phyloP scores from a whole-genome alignment of 768 basidiomycete species.

The Russula abietina region DNA sequence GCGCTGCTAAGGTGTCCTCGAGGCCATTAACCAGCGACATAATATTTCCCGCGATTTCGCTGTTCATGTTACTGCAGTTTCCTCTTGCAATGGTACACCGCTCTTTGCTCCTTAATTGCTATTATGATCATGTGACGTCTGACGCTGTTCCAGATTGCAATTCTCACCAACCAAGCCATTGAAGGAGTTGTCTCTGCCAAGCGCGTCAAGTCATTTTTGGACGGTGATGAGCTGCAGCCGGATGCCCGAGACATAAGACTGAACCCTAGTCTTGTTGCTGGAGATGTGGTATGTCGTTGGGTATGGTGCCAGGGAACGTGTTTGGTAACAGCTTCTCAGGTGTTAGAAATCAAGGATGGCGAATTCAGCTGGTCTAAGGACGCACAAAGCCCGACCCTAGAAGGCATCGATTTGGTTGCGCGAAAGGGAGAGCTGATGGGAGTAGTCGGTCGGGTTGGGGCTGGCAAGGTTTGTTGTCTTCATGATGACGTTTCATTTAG shows the following conservation, averaged over 20 bases:
- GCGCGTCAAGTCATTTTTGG: constrained; percentile 71
- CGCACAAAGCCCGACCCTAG: constrained; percentile 54
- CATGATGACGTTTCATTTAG: constrained; percentile 8
- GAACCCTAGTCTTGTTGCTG: constrained; percentile 40
- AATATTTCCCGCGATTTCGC: constrained; percentile 92
- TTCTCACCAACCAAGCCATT: constrained; percentile 74
- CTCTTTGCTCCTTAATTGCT: too few relatives aligned
- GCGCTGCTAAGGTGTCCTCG: constrained; percentile 54
- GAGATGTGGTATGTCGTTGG: constrained; percentile 47
- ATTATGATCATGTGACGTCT: not conserved
- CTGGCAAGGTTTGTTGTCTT: constrained; percentile 63
- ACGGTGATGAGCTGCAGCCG: constrained; percentile 70
- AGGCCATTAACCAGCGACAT: constrained; percentile 79
- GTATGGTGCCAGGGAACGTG: not conserved
- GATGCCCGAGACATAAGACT: constrained; percentile 61
- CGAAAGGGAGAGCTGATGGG: constrained; percentile 82
- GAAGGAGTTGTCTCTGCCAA: constrained; percentile 80
- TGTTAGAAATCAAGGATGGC: constrained; percentile 64
- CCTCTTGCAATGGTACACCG: constrained; percentile 68
- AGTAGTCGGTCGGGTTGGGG: constrained; percentile 83
- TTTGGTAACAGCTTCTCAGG: constrained; percentile 30
- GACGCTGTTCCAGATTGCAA: constrained; percentile 45
- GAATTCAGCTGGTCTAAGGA: constrained; percentile 77
- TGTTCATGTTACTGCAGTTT: constrained; percentile 84
- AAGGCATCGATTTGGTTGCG: constrained; percentile 68